Percentiles rank a stretch among this genome's conserved stretches.
Conservation (phyloP, 495 filamentous ascomycete genomes). For the Neurospora africana region DNA sequence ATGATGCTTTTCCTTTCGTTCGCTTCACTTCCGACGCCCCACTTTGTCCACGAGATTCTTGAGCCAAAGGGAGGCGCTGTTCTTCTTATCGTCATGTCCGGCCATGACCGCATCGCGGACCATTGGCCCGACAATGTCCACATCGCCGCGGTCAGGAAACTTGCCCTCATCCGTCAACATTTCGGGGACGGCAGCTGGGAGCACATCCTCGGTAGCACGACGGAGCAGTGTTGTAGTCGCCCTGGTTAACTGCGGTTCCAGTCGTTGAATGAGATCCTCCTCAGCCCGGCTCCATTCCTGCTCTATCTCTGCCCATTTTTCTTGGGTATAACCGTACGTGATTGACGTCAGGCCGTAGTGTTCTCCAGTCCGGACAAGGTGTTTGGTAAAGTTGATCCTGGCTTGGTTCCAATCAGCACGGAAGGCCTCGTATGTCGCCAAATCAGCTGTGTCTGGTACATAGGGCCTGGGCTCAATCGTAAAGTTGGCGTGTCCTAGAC, state of each 20-base stretch:
- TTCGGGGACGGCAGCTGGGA: conserved; percentile 32
- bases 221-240: conserved; percentile 4
- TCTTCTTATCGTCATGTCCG: conserved; percentile 26
- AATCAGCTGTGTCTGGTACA: conserved; percentile 43
- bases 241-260: conserved; percentile 22
- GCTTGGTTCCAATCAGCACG: conserved; percentile 73
- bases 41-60: conserved; percentile 36
- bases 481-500: conserved; percentile 86
- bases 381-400: conserved; percentile 69
- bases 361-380: conserved; percentile 73
- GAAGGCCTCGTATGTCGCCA: conserved; percentile 54
- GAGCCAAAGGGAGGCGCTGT: conserved; percentile 30
- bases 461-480: conserved; percentile 80
- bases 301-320: conserved; percentile 77
- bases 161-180: conserved; percentile 60
- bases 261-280: conserved; percentile 43
- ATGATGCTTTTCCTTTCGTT: not conserved
- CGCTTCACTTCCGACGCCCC: conserved; percentile 25
- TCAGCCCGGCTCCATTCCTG: conserved; percentile 56
- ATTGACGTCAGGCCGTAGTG: conserved; percentile 79
- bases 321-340: conserved; percentile 68
- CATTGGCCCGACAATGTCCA: conserved; percentile 92
- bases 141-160: conserved; percentile 77
- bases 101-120: conserved; percentile 46
- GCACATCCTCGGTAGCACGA: conserved; percentile 28